These are phyloP conservation scores for Suhomyces taliae DNA, from an alignment of 1,139 yeast species.

Conservation along the genomic window DNA sequence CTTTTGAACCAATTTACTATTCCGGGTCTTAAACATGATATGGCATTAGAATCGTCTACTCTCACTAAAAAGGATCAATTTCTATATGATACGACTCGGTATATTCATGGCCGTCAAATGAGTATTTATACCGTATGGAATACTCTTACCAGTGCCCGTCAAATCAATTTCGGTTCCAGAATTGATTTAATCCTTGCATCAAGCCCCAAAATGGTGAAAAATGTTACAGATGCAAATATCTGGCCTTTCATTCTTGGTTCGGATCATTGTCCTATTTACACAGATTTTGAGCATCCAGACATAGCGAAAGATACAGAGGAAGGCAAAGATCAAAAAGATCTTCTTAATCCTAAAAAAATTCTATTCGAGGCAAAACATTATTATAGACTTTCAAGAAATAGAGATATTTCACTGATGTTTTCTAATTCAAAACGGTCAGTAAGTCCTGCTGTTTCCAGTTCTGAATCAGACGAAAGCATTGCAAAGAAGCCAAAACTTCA, in stretches of 20 bases:
- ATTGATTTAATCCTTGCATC: slow-evolving; percentile 69
- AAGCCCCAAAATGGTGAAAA: slow-evolving; percentile 34
- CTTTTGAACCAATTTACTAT: slow-evolving; percentile 42
- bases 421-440: neutral
- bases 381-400: slow-evolving; percentile 48
- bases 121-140: slow-evolving; percentile 94
- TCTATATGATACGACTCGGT: slow-evolving; percentile 67
- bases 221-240: slow-evolving; percentile 54
- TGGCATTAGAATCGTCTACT: slow-evolving; percentile 4
- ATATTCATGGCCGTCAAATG: slow-evolving; percentile 52
- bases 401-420: slow-evolving; percentile 45
- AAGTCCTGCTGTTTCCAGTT: neutral
- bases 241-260: slow-evolving; percentile 77
- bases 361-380: slow-evolving; percentile 57
- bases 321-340: neutral
- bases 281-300: slow-evolving; percentile 51
- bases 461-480: neutral
- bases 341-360: slow-evolving; percentile 19
- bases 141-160: slow-evolving; percentile 72
- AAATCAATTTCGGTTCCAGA: slow-evolving; percentile 83
- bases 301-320: neutral
- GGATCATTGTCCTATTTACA: slow-evolving; percentile 90
- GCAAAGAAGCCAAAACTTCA: neutral
- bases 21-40: slow-evolving; percentile 11
- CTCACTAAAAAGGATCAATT: slow-evolving; percentile 22